Percentiles rank a stretch among this genome's conserved stretches.
phyloP scores from a whole-genome alignment of 2,329 filamentous ascomycete genomes.

The Stromatinia cepivora region DNA sequence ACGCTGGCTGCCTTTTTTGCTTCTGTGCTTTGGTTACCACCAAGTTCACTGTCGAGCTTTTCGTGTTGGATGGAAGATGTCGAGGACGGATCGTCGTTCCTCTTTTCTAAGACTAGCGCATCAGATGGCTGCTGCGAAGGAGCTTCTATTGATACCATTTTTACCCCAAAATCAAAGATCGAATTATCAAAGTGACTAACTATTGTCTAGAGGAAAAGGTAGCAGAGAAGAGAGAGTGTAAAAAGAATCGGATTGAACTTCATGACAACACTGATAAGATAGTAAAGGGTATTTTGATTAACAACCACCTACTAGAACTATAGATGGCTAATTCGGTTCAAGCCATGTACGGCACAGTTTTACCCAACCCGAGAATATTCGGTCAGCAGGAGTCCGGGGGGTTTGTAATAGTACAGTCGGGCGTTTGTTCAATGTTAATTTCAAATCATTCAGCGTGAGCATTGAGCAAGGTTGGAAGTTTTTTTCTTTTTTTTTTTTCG shows the following conservation, averaged over 20 bases:
- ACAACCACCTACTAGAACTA: neutral
- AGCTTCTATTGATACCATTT: conserved; percentile 4
- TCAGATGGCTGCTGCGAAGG: neutral
- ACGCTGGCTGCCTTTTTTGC: neutral
- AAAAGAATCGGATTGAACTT: neutral
- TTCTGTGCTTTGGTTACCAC: conserved; percentile 2
- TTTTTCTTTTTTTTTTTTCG: fast-evolving
- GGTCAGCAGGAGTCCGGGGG: too few relatives aligned
- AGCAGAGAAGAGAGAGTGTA: neutral
- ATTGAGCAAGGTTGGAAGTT: too few relatives aligned
- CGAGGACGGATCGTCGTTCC: neutral
- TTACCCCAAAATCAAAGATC: conserved; percentile 7
- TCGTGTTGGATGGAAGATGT: neutral
- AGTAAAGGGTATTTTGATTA: neutral
- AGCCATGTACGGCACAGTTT: too few relatives aligned
- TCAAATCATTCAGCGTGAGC: too few relatives aligned
- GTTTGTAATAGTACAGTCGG: too few relatives aligned
- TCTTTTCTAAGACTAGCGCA: neutral
- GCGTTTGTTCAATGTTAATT: too few relatives aligned
- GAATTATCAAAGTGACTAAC: conserved; percentile 9
- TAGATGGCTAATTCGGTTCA: too few relatives aligned
- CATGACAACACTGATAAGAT: neutral
- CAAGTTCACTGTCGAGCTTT: conserved; percentile 1
- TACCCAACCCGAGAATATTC: too few relatives aligned
- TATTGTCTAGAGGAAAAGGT: neutral